A percentile compares a stretch with the other conserved stretches of the same genome.
These are phyloP conservation scores for Rhizophagus clarus DNA, from an alignment of 192 early-diverging fungal genomes.

Conservation along the genomic window DNA sequence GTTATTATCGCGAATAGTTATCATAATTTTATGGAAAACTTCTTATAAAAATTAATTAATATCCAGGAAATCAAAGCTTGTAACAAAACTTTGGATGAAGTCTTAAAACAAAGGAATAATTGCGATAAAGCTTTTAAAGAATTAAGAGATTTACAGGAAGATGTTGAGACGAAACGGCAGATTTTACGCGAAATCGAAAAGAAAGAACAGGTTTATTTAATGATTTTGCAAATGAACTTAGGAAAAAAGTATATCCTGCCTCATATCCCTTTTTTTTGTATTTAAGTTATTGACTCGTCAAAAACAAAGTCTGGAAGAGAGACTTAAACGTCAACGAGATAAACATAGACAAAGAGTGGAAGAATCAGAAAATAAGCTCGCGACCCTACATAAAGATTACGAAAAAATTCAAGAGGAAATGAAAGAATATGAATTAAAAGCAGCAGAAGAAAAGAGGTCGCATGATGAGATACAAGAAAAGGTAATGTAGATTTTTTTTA, in stretches of 20 bases:
- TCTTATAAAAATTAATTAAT: not conserved
- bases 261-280: not conserved
- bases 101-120: constrained; percentile 1
- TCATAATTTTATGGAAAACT: no score
- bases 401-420: not conserved
- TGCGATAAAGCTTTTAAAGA: constrained; percentile 12
- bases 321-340: constrained; percentile 6
- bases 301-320: constrained; percentile 15
- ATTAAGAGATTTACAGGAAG: not conserved
- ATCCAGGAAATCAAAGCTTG: constrained; percentile 9
- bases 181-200: not conserved
- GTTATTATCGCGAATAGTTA: not conserved
- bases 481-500: not conserved
- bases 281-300: constrained; percentile 1
- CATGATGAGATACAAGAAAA: not conserved
- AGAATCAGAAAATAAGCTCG: not conserved
- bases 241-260: not conserved
- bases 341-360: constrained; percentile 7
- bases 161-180: constrained; percentile 5
- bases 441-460: not conserved
- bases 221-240: not conserved
- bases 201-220: constrained; percentile 6
- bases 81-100: constrained; percentile 16
- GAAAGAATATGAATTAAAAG: constrained; percentile 17
- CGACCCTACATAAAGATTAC: not conserved